A percentile compares a stretch with the other conserved stretches of the same genome.
Evolutionary conservation across 1,139 yeast species (phyloP).

Genomic region (Lipomyces yarrowii): DNA sequence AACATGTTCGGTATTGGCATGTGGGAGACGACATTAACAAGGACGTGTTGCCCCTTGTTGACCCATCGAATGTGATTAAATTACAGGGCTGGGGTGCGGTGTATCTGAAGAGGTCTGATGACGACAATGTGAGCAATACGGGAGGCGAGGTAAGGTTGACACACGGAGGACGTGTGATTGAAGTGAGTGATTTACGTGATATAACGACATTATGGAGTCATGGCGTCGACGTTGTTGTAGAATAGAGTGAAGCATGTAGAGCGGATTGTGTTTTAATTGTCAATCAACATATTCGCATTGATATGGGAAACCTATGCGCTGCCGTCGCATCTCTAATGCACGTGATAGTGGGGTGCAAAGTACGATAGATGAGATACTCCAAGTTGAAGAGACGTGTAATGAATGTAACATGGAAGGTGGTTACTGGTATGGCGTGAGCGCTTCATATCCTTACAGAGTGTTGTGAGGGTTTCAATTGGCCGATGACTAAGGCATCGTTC

Average conservation of each 20-base stretch:
- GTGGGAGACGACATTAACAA: constrained; percentile 26
- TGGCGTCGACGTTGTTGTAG: constrained; percentile 13
- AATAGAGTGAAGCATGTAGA: not conserved
- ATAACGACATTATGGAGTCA: constrained; percentile 8
- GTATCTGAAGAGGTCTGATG: constrained; percentile 1
- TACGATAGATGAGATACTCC: too few species aligned
- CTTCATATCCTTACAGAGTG: too few species aligned
- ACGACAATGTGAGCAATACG: not conserved
- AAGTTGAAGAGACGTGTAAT: too few species aligned
- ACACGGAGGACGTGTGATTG: constrained; percentile 17
- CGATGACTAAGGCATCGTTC: too few species aligned
- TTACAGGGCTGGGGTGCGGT: constrained; percentile 22
- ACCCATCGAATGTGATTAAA: not conserved
- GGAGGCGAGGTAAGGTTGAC: constrained; percentile 1
- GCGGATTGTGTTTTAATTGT: not conserved
- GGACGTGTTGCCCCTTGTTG: constrained; percentile 19
- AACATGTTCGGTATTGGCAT: constrained; percentile 18
- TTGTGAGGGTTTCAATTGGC: too few species aligned
- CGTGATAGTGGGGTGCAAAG: too few species aligned
- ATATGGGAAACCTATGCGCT: too few species aligned
- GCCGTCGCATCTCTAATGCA: too few species aligned
- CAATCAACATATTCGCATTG: not conserved
- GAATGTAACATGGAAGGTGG: too few species aligned
- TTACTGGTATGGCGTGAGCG: too few species aligned
- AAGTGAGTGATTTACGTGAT: constrained; percentile 15